Evolutionary conservation across 495 filamentous ascomycete species (phyloP), one percentile per base, ranked within the genome.

Genomic region (Aspergillus panamensis): DNA sequence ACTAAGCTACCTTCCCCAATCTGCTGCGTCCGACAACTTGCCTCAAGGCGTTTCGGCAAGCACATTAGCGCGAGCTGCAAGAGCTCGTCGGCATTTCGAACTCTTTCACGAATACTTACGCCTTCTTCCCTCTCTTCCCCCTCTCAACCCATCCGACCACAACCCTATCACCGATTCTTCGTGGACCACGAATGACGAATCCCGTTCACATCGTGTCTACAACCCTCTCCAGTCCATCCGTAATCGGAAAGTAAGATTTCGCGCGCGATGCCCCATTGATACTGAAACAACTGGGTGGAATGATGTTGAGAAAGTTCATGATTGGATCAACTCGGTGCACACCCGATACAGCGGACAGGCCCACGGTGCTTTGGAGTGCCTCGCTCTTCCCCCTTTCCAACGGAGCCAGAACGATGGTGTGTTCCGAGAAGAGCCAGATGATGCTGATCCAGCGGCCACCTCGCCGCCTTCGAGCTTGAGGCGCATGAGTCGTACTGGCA

Each of bases 181-280:
- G 8, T 42, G 25, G 2, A 21, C 12, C 19, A 12, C 39, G 8
- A 32, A 49, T 42, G 56, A 29, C 25, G n/a, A 12, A 29, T 60
- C 67, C 39, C 64, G 53, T 16, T 62, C 84, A 35, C 84, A 85
- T 25, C 82, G 92, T 48, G 62, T 67, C 1, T 96, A 96, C 63
- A 93, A 97, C 67, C 92, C 91, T 6, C 77, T 97, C 20, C 92
- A 97, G 65, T 87, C 85, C 62, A 86, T 96, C 48, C 84, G 92
- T 17, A 96, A 97, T 63, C 80, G 92, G 20, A 88, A 90, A 60
- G 79, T 92, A 5, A 81, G 92, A 50, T 84, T 86, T 51, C 79
- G 90, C 25, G 88, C 91, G 67, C 78, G 87, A 31, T 84, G 82
- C 55, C 68, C 79, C 0, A 84, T 95, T 35, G 83, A 92, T 63